Percentiles rank a stretch among this genome's conserved stretches.
Evolutionary conservation across 495 filamentous ascomycete genomes (phyloP).

Genomic region (Penicillium crystallinum): DNA sequence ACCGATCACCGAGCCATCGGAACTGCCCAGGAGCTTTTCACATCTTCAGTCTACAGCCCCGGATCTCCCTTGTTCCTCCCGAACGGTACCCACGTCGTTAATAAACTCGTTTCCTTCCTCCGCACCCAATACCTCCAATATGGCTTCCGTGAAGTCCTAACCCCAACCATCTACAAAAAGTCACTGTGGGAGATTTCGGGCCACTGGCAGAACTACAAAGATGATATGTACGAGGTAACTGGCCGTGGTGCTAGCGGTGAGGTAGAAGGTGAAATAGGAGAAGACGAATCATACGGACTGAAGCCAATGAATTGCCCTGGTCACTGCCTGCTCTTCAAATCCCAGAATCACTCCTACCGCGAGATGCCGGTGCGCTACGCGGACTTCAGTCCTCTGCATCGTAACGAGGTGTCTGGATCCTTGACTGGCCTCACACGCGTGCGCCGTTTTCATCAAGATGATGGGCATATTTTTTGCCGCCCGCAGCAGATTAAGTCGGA

Average conservation of each 20-base stretch:
- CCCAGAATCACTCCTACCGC: conserved; percentile 66
- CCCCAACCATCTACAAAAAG: conserved; percentile 90
- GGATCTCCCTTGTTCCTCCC: conserved; percentile 87
- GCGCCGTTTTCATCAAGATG: conserved; percentile 92
- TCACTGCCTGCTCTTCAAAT: conserved; percentile 82
- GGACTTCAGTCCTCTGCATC: conserved; percentile 87
- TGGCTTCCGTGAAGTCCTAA: conserved; percentile 88
- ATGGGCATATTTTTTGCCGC: conserved; percentile 92
- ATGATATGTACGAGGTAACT: conserved; percentile 91
- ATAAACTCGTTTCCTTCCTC: conserved; percentile 79
- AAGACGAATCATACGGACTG: conserved; percentile 78
- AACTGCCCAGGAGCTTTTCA: conserved; percentile 70
- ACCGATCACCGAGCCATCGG: conserved; percentile 68
- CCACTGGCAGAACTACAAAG: conserved; percentile 89
- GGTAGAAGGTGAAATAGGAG: conserved; percentile 41
- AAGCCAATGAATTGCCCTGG: conserved; percentile 98
- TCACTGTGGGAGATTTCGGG: conserved; percentile 84
- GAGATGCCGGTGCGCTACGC: conserved; percentile 87
- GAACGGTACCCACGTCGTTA: conserved; percentile 79
- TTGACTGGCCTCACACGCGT: conserved; percentile 84
- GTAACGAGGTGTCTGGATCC: conserved; percentile 83
- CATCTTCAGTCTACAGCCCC: conserved; percentile 71
- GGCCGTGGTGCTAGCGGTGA: conserved; percentile 52
- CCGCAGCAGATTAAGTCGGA: conserved; percentile 77
- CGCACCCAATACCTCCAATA: conserved; percentile 81